Percentiles rank a stretch among this genome's conserved stretches.
These are phyloP conservation scores for Camellia granthamiana DNA, from an alignment of 148 eudicot genomes.

Conservation along the genomic window DNA sequence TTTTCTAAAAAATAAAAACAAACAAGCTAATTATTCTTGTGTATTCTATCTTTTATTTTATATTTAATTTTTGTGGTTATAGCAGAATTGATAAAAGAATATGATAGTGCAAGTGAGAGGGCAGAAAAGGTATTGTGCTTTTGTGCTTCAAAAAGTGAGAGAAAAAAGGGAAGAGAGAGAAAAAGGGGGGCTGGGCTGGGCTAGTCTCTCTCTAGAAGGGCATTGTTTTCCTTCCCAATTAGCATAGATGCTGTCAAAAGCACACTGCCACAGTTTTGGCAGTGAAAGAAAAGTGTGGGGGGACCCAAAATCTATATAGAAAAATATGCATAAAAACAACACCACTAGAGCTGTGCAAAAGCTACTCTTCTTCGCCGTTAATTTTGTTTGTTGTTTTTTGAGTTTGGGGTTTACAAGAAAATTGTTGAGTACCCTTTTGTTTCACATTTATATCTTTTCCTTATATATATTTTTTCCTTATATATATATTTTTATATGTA, in stretches of 20 bases:
- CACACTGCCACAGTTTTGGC: constrained; percentile 16
- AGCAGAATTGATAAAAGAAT: background rate
- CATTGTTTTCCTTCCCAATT: constrained; percentile 1
- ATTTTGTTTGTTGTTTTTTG: background rate
- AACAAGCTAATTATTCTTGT: no score
- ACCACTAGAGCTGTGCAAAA: constrained; percentile 38
- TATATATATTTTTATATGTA: no score
- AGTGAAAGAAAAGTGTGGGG: background rate
- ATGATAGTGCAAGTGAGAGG: constrained; percentile 5
- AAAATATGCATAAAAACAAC: constrained; percentile 37
- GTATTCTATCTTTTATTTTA: no score
- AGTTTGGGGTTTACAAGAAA: constrained; percentile 6
- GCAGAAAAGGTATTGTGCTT: constrained; percentile 5
- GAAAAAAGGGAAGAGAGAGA: background rate
- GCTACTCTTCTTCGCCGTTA: constrained; percentile 25
- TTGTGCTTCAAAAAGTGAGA: background rate
- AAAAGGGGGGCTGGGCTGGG: background rate
- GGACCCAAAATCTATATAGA: constrained; percentile 16
- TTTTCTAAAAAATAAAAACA: no score
- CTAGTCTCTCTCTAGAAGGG: background rate
- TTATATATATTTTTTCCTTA: no score
- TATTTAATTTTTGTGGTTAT: no score
- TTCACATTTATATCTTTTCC: background rate
- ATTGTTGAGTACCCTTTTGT: background rate
- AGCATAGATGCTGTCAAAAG: constrained; percentile 15